Evolutionary conservation across 768 basidiomycete species (phyloP).

Genomic region (Lactarius trivialis): DNA sequence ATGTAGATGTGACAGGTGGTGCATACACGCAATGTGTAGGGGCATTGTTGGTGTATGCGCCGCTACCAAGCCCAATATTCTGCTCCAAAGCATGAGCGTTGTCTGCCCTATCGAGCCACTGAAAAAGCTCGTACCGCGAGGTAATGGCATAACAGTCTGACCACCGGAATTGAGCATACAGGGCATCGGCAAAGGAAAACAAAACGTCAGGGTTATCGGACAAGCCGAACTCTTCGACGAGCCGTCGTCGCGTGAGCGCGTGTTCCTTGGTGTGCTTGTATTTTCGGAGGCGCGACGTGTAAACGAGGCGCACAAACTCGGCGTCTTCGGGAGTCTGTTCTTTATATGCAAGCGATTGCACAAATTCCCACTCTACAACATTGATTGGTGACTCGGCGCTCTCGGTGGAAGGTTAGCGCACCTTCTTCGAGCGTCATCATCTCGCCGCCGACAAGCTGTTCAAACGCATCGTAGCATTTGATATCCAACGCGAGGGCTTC

Average conservation of each 20-base stretch:
- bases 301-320: conserved; percentile 87
- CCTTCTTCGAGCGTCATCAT: conserved; percentile 98
- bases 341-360: conserved; percentile 74
- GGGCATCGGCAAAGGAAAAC: conserved; percentile 82
- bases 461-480: conserved; percentile 95
- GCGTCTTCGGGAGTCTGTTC: conserved; percentile 85
- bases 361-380: conserved; percentile 89
- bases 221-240: conserved; percentile 78
- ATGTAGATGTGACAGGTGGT: conserved; percentile 85
- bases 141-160: conserved; percentile 92
- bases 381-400: not conserved
- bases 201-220: conserved; percentile 91
- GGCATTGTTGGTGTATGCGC: conserved; percentile 89
- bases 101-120: not conserved
- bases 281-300: conserved; percentile 87
- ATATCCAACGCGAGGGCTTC: conserved; percentile 92
- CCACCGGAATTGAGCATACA: conserved; percentile 86
- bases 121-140: conserved; percentile 44
- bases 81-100: conserved; percentile 28
- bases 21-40: conserved; percentile 96
- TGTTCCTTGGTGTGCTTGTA: conserved; percentile 82
- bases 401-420: conserved; percentile 27
- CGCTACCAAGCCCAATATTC: conserved; percentile 79
- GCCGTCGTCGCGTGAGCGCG: conserved; percentile 64
- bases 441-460: conserved; percentile 81